phyloP scores from a whole-genome alignment of 164 flowering plant genomes.

The Umbilicus rupestris region DNA sequence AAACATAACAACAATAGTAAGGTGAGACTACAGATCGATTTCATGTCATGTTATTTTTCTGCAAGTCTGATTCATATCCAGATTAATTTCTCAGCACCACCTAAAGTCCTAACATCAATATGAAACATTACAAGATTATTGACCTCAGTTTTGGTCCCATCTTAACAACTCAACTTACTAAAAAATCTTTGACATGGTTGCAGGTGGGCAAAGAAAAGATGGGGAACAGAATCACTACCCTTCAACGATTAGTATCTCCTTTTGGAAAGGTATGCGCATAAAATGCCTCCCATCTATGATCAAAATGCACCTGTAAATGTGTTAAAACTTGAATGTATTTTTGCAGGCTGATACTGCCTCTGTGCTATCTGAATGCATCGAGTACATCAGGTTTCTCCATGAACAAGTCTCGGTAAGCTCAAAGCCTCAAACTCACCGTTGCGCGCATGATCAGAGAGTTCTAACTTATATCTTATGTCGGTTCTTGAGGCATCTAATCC shows the following conservation, averaged over 20 bases:
- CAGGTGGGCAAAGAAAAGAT: constrained; percentile 49
- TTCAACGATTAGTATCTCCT: constrained; percentile 49
- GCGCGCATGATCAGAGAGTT: neutral
- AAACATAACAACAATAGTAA: neutral
- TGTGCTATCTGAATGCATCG: constrained; percentile 47
- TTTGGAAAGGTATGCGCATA: constrained; percentile 37
- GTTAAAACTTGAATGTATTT: too few species aligned
- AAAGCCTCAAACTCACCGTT: neutral
- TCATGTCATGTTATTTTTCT: too few species aligned
- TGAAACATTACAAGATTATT: too few species aligned
- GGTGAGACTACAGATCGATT: neutral
- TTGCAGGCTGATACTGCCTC: constrained; percentile 63
- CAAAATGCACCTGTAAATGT: too few species aligned
- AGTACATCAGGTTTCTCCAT: constrained; percentile 59
- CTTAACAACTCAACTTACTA: neutral
- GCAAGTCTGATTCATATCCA: too few species aligned
- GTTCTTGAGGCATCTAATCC: neutral
- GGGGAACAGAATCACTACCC: constrained; percentile 44
- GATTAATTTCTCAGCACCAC: too few species aligned
- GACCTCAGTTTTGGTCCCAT: neutral
- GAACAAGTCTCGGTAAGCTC: constrained; percentile 44
- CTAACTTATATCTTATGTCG: neutral
- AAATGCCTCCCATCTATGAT: too few species aligned
- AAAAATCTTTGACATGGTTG: neutral
- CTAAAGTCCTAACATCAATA: too few species aligned